phyloP scores from a whole-genome alignment of 2,329 filamentous ascomycete genomes.

The Ophiostoma perfectum region DNA sequence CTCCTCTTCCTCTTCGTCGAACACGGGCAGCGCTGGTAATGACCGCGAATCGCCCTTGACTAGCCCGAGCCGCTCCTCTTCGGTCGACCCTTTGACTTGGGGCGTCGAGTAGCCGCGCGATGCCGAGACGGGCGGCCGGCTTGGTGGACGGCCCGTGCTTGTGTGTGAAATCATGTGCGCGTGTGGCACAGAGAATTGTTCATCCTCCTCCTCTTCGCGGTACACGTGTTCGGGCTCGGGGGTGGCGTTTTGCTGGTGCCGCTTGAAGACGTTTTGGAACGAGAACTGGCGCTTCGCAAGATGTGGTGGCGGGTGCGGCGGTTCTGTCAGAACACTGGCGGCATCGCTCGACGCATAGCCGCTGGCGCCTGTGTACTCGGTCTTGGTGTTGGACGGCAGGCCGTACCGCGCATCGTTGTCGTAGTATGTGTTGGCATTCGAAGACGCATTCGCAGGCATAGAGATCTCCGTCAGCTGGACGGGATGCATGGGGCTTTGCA shows the following conservation, averaged over 20 bases:
- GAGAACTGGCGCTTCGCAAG: constrained; percentile 74
- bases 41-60: constrained; percentile 63
- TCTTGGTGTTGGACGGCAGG: constrained; percentile 40
- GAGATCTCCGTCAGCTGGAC: constrained; percentile 59
- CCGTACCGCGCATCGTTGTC: constrained; percentile 45
- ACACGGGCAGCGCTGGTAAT: constrained; percentile 35
- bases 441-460: constrained; percentile 35
- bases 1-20: constrained; percentile 36
- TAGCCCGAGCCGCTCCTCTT: constrained; percentile 76
- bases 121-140: constrained; percentile 23
- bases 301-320: constrained; percentile 59
- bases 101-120: constrained; percentile 39
- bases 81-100: constrained; percentile 54
- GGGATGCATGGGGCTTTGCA: constrained; percentile 54
- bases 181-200: not conserved
- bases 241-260: constrained; percentile 37
- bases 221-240: not conserved
- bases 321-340: constrained; percentile 35
- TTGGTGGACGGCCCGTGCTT: not conserved
- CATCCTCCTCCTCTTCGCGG: not conserved
- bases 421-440: constrained; percentile 29
- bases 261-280: constrained; percentile 78
- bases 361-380: constrained; percentile 44
- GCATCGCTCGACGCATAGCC: constrained; percentile 39
- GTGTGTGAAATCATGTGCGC: not conserved